Base-by-base conservation (phyloP, 169 alveolate species). In the Eimeria necatrix region DNA sequence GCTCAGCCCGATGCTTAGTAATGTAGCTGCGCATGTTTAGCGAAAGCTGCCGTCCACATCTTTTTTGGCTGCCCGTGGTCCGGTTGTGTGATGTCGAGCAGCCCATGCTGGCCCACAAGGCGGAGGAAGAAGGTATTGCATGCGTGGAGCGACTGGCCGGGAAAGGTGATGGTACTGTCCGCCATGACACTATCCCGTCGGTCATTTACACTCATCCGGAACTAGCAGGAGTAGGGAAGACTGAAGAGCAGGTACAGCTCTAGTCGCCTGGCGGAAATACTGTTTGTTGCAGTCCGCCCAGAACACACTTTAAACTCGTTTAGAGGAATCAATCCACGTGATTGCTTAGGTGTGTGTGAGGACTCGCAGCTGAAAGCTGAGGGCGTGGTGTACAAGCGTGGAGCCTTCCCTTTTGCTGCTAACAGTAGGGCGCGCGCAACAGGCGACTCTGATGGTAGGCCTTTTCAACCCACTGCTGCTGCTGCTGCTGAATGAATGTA, bases 41-140 rank as follows among this genome's bases (percentile, higher is more conserved):
- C 24, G 41, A 32, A n/a, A 18, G 78, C 22, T 56, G 12, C 20
- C 22, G 22, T 0, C 20, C 70, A 59, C 70, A 3, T 59, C 70
- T 20, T 59, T 20, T 0, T 20, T 20, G 14, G 70, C 70, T 59
- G 70, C 22, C 20, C 20, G 70, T 26, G 85, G 22, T 46, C 20
- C 46, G 18, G 22, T 49, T 32, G 59, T 49, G 9, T 32, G 59
- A 10, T 4, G 2, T 32, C 41, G 41, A 32, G 85, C 90, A 94
- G 96, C 99, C 99, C 49, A 99, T 99, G 99, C 97, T 99, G 81
- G 99, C 99, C 12, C 99, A 99, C 96, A 99, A 99, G 95, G 99
- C 99, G 32, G 99, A 98, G 95, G 99, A 98, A 94, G 99, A 99
- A 89, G 99, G 99, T 24, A 96, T 98, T 71, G 99, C 99, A 41